Base-by-base conservation (phyloP, 768 basidiomycete species). In the Mycena epipterygia region DNA sequence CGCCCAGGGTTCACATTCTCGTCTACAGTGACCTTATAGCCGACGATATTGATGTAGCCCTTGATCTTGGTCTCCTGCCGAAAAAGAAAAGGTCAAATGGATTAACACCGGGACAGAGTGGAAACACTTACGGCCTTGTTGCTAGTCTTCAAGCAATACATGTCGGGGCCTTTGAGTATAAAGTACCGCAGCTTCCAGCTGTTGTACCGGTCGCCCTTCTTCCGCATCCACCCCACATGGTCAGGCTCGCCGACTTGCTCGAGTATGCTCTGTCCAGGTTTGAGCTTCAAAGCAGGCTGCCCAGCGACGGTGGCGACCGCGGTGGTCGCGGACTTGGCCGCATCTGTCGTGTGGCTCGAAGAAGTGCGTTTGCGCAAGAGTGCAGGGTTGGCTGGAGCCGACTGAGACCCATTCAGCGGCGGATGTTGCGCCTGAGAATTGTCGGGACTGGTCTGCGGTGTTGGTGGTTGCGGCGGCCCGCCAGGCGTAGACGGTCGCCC, bases 21-120 rank as follows among this genome's bases (percentile, higher is more conserved):
- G 79, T 99, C 98, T 12, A 95, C 91, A 44, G 96, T 89, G 62
- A 99, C 94, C 76, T 93, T 95, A 85, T 98, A 97, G 0, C 98
- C 97, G 30, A 87, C 81, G 53, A 98, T 90, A 75, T 98, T 92
- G 77, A 99, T 89, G 75, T 97, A 97, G n/a, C 95, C 97, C 83
- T 99, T 99, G 80, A 98, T 94, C 76, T 94, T 93, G 32, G 92
- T 94, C 83, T 98, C 97, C 93, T 97, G 74, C 29, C n/a, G 27
- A 33, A 64, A 62, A 70, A 65, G 1, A 16, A 2, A 60, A 67
- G 23, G 8, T 35, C 6, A 35, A 58, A 29, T 41, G 33, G 49
- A 21, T 19, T 70, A 42, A 32, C 48, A 41, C 42, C 59, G 30
- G 11, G 70, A 64, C 21, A 70, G 35, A 85, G 77, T 41, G 23